Conservation (phyloP, 2,329 filamentous ascomycete species). For the Aciculosporium take region DNA sequence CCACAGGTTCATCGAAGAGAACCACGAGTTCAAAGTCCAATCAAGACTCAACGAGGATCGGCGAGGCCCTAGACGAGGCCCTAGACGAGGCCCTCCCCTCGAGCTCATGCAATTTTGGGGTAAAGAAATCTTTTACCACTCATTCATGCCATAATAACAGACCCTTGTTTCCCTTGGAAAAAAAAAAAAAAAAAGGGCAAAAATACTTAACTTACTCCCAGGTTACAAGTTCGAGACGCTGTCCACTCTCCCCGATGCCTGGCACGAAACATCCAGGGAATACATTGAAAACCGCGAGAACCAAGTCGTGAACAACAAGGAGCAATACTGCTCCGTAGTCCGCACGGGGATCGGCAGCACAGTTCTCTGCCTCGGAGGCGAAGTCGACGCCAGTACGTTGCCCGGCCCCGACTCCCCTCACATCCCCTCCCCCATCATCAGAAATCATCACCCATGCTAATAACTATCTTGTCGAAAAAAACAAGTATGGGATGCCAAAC, state of each 20-base stretch:
- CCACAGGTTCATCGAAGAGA: constrained; percentile 86
- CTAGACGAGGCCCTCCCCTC: constrained; percentile 35
- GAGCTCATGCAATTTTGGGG: constrained; percentile 91
- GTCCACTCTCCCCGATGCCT: constrained; percentile 58
- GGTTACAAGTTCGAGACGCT: constrained; percentile 96
- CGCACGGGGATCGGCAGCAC: constrained; percentile 70
- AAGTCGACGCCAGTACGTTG: constrained; percentile 68
- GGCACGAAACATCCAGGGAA: constrained; percentile 57
- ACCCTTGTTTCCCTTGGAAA: background rate
- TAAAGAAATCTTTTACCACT: constrained; percentile 18
- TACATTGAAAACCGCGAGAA: constrained; percentile 65
- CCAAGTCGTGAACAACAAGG: constrained; percentile 69
- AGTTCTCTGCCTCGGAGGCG: constrained; percentile 69
- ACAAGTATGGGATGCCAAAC: constrained; percentile 72
- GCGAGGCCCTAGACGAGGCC: constrained; percentile 15
- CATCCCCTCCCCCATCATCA: background rate
- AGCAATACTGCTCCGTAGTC: constrained; percentile 92
- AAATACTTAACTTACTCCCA: constrained; percentile 18
- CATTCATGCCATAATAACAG: background rate
- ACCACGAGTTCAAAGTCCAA: constrained; percentile 57
- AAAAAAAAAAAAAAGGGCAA: background rate
- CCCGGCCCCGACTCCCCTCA: constrained; percentile 1
- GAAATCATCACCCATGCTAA: background rate
- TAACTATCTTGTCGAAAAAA: background rate
- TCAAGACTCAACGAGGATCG: constrained; percentile 40